Evolutionary conservation across 441 rosid species (phyloP).

Genomic region (Bruguiera hainesii): DNA sequence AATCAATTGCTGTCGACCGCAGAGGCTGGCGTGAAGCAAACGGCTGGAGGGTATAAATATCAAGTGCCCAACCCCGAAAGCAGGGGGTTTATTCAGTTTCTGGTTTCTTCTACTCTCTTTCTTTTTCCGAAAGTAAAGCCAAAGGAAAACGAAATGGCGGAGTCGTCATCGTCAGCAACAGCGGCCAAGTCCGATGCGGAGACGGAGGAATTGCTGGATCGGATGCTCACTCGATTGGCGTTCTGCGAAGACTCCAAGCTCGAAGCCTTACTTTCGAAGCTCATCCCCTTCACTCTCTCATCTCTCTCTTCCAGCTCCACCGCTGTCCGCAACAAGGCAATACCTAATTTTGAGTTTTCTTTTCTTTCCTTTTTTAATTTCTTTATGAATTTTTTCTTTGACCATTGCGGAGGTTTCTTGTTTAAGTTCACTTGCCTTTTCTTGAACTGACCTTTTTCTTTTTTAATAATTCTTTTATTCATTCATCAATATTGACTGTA

Average conservation of each 20-base stretch:
- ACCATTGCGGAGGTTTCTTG: no score
- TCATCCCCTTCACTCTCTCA: constrained; percentile 75
- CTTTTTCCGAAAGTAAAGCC: constrained; percentile 18
- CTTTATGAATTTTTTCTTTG: not conserved
- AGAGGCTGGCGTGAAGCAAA: no score
- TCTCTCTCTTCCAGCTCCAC: constrained; percentile 66
- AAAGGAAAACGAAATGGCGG: constrained; percentile 29
- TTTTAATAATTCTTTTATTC: no score
- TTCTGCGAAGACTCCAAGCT: constrained; percentile 90
- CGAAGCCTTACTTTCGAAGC: constrained; percentile 61
- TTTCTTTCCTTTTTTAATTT: not conserved
- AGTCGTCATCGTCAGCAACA: constrained; percentile 43
- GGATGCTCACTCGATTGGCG: constrained; percentile 87
- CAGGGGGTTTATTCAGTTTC: not conserved
- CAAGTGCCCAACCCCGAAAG: no score
- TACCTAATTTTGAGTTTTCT: not conserved
- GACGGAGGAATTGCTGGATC: constrained; percentile 84
- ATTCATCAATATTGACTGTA: no score
- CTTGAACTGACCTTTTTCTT: no score
- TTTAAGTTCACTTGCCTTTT: no score
- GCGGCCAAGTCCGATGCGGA: constrained; percentile 58
- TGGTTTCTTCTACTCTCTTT: not conserved
- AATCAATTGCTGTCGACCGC: no score
- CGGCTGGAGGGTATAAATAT: no score
- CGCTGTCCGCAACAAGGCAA: constrained; percentile 74